Evolutionary conservation across 148 eudicot species (phyloP), one percentile per base, ranked within the genome.

Genomic region (Rhododendron kiyosumense): DNA sequence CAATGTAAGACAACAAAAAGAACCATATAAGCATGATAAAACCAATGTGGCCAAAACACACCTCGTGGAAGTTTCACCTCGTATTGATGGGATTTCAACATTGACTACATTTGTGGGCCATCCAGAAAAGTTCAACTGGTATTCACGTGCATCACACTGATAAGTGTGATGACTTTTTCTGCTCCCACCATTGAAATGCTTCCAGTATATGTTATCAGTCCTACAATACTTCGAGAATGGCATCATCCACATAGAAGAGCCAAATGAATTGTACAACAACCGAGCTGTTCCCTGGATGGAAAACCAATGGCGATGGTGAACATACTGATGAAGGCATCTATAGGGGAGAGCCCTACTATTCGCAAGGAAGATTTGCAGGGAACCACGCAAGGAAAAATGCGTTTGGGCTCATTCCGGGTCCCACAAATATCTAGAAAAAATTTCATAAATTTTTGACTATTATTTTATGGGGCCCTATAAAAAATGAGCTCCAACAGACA

Each of bases 181-280:
- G 87, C 86, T 86, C 82, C 87, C 91, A 76, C 87, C 88, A 85
- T 93, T 85, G 83, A 95, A 92, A 90, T 95, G 95, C 88, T 88
- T 97, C 88, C 88, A 87, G 88, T 94, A 94, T 88, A 80, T 87
- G 85, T 86, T 86, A 73, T 94, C 99, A 34, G 93, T 89, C 92
- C 86, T 92, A 89, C 98, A 97, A 87, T 95, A 89, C 87, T 90
- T 89, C 83, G 98, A 95, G 92, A 92, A 92, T 76, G 99, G 99
- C 94, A 93, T 81, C 98, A 97, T 95, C 99, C 98, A 97, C 63
- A 92, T 78, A 59, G 98, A 92, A 87, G 98, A 97, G 52, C 93
- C 99, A 90, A 97, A 97, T 88, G 99, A 94, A 90, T 94, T 97
- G 92, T 93, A 94, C 99, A 97, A 91, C 91, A 93, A 85, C 51